Base-by-base conservation (phyloP, 768 basidiomycete species). In the Rhodotorula paludigena region DNA sequence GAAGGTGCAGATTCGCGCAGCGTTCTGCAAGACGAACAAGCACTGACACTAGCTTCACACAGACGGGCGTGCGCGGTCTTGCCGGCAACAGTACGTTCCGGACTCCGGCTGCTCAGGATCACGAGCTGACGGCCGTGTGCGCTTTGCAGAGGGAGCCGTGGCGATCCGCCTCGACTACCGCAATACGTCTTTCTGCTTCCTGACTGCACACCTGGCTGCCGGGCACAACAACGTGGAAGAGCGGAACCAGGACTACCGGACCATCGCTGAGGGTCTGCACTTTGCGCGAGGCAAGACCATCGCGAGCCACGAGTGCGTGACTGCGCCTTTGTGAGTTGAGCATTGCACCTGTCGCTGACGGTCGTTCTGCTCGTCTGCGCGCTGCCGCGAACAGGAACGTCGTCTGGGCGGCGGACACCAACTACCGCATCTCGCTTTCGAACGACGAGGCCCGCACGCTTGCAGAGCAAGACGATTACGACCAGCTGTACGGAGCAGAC, bases 141-240 rank as follows among this genome's bases (percentile, higher is more conserved):
- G 15, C 6, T 7, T 6, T n/a, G 39, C 60, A 68, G 71, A 99
- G 80, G 96, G 96, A 28, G 96, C 92, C 3, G 89, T 94, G 20
- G 92, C 88, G 11, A 90, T 99, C 70, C 87, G 96, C 20, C 81
- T 99, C 57, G 89, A 98, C 36, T 90, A 90, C 74, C 83, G 89
- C 72, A 92, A 93, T 76, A 89, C 93, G 15, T 88, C 85, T 63
- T 88, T 97, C 74, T 99, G 96, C 79, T 93, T 98, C 80, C 78
- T 99, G 69, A 97, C 94, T 15, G 91, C 90, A 7, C 96, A 98
- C 78, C 83, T 98, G 48, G 93, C 96, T 23, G 93, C 96, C n/a
- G 96, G 96, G 12, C 92, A 96, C 75, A 76, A 83, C 11, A 94
- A 94, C 74, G 81, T 91, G 7, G 87, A 88, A 41, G 96, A 98